Conservation (phyloP, 768 basidiomycete species). For the Mrakia gelida region DNA sequence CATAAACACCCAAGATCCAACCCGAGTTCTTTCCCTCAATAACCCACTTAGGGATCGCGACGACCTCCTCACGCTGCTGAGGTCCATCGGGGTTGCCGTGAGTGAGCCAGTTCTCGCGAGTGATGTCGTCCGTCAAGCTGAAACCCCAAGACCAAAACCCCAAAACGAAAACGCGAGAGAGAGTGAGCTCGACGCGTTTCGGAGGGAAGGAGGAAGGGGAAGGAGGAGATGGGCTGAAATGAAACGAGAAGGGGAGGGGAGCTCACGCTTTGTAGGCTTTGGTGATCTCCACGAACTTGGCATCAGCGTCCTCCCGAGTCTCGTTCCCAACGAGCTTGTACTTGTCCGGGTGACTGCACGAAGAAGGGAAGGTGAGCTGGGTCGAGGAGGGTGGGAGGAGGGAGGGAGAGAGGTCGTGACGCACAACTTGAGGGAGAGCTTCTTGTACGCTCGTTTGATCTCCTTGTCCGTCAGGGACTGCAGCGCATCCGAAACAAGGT, state of each 20-base stretch:
- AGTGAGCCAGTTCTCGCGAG: constrained; percentile 79
- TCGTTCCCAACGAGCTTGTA: constrained; percentile 74
- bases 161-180: not conserved
- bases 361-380: not conserved
- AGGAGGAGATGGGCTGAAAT: too few species aligned
- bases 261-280: constrained; percentile 94
- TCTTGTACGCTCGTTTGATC: constrained; percentile 93
- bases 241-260: not conserved
- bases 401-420: constrained; percentile 34
- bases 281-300: constrained; percentile 84
- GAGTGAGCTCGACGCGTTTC: not conserved
- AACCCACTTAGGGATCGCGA: constrained; percentile 90
- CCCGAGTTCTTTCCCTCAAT: constrained; percentile 85
- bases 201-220: too few species aligned
- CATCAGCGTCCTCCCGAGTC: constrained; percentile 78
- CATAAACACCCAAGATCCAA: constrained; percentile 85
- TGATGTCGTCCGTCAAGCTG: constrained; percentile 85
- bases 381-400: not conserved
- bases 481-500: not conserved
- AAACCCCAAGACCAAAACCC: too few species aligned
- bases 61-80: constrained; percentile 89
- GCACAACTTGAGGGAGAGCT: constrained; percentile 80
- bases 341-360: constrained; percentile 88
- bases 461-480: constrained; percentile 75
- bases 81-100: constrained; percentile 96